A percentile compares a stretch with the other conserved stretches of the same genome.
Conservation (phyloP, 2,329 filamentous ascomycete species). For the Colletotrichum sojae region DNA sequence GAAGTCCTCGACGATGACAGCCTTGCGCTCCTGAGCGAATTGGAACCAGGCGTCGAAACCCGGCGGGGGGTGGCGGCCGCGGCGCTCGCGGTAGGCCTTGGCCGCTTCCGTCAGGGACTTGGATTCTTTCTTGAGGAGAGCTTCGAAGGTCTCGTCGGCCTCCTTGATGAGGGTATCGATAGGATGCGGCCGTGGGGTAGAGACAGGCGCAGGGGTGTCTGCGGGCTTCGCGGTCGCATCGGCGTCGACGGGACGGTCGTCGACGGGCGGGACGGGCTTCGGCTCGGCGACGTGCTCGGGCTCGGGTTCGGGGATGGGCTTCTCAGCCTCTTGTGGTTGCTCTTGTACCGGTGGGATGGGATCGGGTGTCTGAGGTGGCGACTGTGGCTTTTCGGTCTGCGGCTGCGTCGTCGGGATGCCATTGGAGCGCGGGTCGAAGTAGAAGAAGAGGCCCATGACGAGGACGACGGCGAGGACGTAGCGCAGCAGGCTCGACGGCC, state of each 20-base stretch:
- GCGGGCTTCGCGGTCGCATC: slow-evolving; percentile 31
- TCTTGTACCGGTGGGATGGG: slow-evolving; percentile 34
- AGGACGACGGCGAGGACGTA: slow-evolving; percentile 76
- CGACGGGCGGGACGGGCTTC: slow-evolving; percentile 15
- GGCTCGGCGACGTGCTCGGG: slow-evolving; percentile 12
- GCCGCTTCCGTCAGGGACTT: slow-evolving; percentile 61
- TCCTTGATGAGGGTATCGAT: slow-evolving; percentile 61
- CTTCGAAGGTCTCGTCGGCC: slow-evolving; percentile 55
- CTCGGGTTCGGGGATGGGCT: slow-evolving; percentile 25
- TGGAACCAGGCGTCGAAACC: slow-evolving; percentile 64
- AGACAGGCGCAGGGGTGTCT: slow-evolving; percentile 24
- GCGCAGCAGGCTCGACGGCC: slow-evolving; percentile 67
- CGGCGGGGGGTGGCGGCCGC: slow-evolving; percentile 65
- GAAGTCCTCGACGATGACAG: slow-evolving; percentile 62
- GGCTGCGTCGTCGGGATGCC: slow-evolving; percentile 24
- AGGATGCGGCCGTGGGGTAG: slow-evolving; percentile 51
- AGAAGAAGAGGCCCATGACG: slow-evolving; percentile 54
- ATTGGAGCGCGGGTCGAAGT: slow-evolving; percentile 43
- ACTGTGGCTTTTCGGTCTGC: slow-evolving; percentile 28
- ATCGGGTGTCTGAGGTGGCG: slow-evolving; percentile 39
- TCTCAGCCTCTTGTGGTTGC: slow-evolving; percentile 23
- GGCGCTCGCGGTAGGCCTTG: slow-evolving; percentile 58
- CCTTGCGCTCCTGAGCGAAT: slow-evolving; percentile 58
- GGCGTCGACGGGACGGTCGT: slow-evolving; percentile 1
- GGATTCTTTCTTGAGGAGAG: slow-evolving; percentile 56